Evolutionary conservation across 345 rosid species (phyloP).

Genomic region (Trapa bicornis): DNA sequence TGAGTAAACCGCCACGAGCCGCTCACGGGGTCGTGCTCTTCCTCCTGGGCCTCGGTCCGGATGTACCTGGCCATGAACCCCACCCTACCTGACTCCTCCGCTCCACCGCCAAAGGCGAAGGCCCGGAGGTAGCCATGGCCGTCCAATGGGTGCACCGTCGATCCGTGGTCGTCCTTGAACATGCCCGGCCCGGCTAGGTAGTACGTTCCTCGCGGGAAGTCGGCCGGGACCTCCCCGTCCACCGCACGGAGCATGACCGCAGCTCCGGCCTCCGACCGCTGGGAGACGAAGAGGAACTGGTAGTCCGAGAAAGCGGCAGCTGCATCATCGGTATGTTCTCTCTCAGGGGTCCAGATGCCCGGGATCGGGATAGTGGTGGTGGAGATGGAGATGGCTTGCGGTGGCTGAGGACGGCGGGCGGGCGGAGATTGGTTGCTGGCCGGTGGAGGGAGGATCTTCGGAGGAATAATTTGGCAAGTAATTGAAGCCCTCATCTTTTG

Average conservation of each 20-base stretch:
- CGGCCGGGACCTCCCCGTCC: conserved; percentile 48
- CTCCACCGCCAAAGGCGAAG: conserved; percentile 40
- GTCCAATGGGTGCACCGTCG: conserved; percentile 83
- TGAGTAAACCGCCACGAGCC: conserved; percentile 72
- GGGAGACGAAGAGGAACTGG: conserved; percentile 69
- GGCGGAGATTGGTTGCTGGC: conserved; percentile 12
- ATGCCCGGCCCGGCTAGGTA: conserved; percentile 80
- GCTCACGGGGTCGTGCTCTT: conserved; percentile 60
- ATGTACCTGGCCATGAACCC: conserved; percentile 74
- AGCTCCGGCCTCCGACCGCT: conserved; percentile 42
- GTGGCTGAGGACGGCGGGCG: conserved; percentile 11
- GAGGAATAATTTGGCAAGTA: conserved; percentile 18
- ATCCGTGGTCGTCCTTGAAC: conserved; percentile 76
- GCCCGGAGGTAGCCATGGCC: conserved; percentile 88
- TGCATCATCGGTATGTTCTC: conserved; percentile 22
- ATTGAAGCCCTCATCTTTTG: conserved; percentile 23
- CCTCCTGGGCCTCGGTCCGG: conserved; percentile 67
- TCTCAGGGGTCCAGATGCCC: conserved; percentile 2
- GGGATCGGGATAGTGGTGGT: conserved; percentile 16
- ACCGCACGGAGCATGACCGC: conserved; percentile 35
- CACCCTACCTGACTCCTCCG: conserved; percentile 14
- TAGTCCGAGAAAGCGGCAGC: conserved; percentile 72
- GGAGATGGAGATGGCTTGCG: conserved; percentile 40
- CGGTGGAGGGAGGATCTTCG: conserved; percentile 27
- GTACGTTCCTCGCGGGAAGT: conserved; percentile 78